A percentile compares a stretch with the other conserved stretches of the same genome.
phyloP scores from a whole-genome alignment of 148 eudicot genomes.

The Simmondsia chinensis region DNA sequence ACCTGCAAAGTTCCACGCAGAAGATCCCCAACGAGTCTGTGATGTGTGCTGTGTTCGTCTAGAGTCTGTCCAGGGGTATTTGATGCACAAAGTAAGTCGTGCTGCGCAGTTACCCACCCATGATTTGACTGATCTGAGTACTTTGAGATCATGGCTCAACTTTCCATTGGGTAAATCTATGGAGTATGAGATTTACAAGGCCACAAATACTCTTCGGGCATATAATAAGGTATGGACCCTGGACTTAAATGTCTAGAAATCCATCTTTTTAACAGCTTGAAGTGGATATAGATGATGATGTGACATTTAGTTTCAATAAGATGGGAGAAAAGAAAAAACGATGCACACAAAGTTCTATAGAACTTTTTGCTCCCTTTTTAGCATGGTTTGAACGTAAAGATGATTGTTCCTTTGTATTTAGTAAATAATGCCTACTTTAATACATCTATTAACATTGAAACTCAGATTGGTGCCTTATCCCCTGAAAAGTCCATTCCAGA shows the following conservation, averaged over 20 bases:
- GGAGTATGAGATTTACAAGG: conserved; percentile 69
- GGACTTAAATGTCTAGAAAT: too few species aligned
- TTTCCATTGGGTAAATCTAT: conserved; percentile 73
- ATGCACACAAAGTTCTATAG: too few species aligned
- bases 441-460: too few species aligned
- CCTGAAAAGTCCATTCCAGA: conserved; percentile 56
- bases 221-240: conserved; percentile 34
- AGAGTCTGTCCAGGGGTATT: conserved; percentile 48
- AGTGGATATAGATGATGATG: too few species aligned
- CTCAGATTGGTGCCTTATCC: conserved; percentile 38
- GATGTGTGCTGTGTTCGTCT: conserved; percentile 63
- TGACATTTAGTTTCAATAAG: too few species aligned
- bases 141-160: conserved; percentile 72
- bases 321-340: too few species aligned
- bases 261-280: too few species aligned
- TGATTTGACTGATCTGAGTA: conserved; percentile 72
- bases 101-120: conserved; percentile 61
- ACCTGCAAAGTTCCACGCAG: conserved; percentile 45
- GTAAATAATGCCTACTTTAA: too few species aligned
- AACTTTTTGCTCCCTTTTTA: too few species aligned
- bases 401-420: too few species aligned
- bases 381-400: too few species aligned
- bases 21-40: conserved; percentile 53
- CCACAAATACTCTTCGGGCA: conserved; percentile 48
- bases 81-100: conserved; percentile 68